These are phyloP conservation scores for Agastache rugosa DNA, from an alignment of 257 asterid species.

Conservation along the genomic window DNA sequence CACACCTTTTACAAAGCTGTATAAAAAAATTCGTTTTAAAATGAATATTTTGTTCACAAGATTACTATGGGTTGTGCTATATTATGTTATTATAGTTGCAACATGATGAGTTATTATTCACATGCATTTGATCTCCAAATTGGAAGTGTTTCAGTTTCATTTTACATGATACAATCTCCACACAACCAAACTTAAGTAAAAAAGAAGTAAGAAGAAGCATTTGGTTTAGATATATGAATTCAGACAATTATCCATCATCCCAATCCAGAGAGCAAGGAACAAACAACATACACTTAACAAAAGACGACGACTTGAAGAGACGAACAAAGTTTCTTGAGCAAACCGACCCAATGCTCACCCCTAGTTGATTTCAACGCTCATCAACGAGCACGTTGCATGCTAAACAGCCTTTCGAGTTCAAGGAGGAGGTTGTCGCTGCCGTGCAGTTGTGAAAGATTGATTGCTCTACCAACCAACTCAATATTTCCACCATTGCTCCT, in stretches of 20 bases:
- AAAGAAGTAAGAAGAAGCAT: not conserved
- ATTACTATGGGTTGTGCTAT: not conserved
- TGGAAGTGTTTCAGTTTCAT: too few species aligned
- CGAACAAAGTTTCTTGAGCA: not conserved
- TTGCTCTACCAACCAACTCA: constrained; percentile 52
- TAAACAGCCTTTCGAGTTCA: constrained; percentile 73
- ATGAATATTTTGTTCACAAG: not conserved
- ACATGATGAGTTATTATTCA: too few species aligned
- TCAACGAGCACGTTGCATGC: constrained; percentile 37
- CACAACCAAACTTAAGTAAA: not conserved
- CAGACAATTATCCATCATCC: not conserved
- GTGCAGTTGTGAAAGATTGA: constrained; percentile 66
- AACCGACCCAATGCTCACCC: not conserved
- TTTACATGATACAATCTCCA: too few species aligned
- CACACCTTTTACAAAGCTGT: not conserved
- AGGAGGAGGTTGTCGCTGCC: constrained; percentile 58
- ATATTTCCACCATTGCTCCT: constrained; percentile 30
- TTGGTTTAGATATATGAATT: not conserved
- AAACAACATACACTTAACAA: not conserved
- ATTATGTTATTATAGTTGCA: too few species aligned
- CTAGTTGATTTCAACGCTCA: not conserved
- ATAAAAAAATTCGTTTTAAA: not conserved
- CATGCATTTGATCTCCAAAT: too few species aligned
- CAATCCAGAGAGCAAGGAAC: constrained; percentile 2
- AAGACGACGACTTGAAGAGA: not conserved